A percentile compares a stretch with the other conserved stretches of the same genome.
These are phyloP conservation scores for Pichia sp. DNA, from an alignment of 1,139 yeast species.

Conservation along the genomic window DNA sequence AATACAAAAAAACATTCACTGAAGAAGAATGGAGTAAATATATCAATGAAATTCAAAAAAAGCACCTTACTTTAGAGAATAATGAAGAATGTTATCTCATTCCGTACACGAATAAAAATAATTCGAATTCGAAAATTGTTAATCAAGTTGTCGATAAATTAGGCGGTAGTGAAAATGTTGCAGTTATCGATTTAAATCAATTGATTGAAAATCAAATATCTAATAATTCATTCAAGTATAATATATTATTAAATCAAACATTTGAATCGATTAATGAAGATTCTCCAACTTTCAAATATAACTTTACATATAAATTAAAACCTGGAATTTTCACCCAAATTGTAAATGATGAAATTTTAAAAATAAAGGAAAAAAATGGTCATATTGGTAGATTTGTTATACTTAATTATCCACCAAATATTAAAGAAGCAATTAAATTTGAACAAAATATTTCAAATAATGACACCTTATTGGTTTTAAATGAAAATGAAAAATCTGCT, in stretches of 20 bases:
- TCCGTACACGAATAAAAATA: conserved; percentile 33
- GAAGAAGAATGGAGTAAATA: conserved; percentile 57
- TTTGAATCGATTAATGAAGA: conserved; percentile 22
- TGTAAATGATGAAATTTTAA: conserved; percentile 41
- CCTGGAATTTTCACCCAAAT: conserved; percentile 54
- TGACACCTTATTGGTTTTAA: conserved; percentile 26
- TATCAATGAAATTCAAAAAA: conserved; percentile 48
- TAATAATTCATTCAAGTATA: conserved; percentile 36
- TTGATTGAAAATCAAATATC: conserved; percentile 40
- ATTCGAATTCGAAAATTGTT: conserved; percentile 18
- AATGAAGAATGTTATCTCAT: conserved; percentile 36
- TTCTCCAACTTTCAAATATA: conserved; percentile 22
- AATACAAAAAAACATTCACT: conserved; percentile 41
- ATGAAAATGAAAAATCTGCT: conserved; percentile 25
- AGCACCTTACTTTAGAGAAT: conserved; percentile 38
- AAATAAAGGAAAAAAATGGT: conserved; percentile 31
- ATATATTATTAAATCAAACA: conserved; percentile 32
- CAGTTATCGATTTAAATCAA: conserved; percentile 43
- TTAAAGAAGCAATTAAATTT: conserved; percentile 58
- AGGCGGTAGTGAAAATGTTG: conserved; percentile 25
- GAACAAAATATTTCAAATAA: conserved; percentile 50
- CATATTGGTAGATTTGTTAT: conserved; percentile 41
- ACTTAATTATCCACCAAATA: conserved; percentile 49
- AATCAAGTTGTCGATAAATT: conserved; percentile 15
- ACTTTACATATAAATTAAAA: conserved; percentile 39